Percentiles rank a stretch among this genome's conserved stretches.
These are phyloP conservation scores for Aspergillus sp. DNA, from an alignment of 2,329 filamentous ascomycete genomes.

Conservation along the genomic window DNA sequence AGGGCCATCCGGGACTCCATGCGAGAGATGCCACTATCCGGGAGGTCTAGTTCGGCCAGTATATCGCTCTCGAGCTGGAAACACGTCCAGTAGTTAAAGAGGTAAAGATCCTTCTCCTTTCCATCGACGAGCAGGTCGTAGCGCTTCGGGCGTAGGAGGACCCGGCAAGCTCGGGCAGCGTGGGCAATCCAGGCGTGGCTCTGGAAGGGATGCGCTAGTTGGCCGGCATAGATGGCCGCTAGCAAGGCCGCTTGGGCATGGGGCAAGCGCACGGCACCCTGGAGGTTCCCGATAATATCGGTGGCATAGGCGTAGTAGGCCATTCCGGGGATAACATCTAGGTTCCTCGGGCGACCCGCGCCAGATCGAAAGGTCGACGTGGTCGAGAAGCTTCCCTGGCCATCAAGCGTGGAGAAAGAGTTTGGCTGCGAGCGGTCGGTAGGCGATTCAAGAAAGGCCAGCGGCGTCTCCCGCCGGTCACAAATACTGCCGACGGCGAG, in stretches of 20 bases:
- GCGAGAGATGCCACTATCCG: constrained; percentile 50
- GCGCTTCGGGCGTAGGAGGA: constrained; percentile 30
- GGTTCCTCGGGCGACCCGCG: constrained; percentile 45
- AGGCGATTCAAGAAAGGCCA: constrained; percentile 15
- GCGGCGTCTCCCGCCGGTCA: constrained; percentile 39
- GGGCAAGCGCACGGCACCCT: constrained; percentile 67
- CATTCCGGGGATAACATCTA: constrained; percentile 79
- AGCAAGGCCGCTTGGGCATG: constrained; percentile 79
- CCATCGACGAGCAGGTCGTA: constrained; percentile 23
- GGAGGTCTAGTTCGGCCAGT: constrained; percentile 69
- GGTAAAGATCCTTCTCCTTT: constrained; percentile 49
- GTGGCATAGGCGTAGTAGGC: constrained; percentile 82
- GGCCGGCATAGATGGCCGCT: constrained; percentile 79
- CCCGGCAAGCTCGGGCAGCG: constrained; percentile 53
- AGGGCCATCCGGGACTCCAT: constrained; percentile 41
- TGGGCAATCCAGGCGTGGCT: constrained; percentile 64
- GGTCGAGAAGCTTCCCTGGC: constrained; percentile 9
- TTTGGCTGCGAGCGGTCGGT: constrained; percentile 9
- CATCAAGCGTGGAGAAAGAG: constrained; percentile 10
- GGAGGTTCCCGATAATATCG: constrained; percentile 74
- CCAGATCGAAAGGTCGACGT: constrained; percentile 10
- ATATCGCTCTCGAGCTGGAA: constrained; percentile 92
- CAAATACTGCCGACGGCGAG: constrained; percentile 83
- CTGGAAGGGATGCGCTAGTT: constrained; percentile 75
- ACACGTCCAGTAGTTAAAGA: constrained; percentile 85